These are phyloP conservation scores for Paecilomyces niveus DNA, from an alignment of 2,329 filamentous ascomycete species.

Conservation along the genomic window DNA sequence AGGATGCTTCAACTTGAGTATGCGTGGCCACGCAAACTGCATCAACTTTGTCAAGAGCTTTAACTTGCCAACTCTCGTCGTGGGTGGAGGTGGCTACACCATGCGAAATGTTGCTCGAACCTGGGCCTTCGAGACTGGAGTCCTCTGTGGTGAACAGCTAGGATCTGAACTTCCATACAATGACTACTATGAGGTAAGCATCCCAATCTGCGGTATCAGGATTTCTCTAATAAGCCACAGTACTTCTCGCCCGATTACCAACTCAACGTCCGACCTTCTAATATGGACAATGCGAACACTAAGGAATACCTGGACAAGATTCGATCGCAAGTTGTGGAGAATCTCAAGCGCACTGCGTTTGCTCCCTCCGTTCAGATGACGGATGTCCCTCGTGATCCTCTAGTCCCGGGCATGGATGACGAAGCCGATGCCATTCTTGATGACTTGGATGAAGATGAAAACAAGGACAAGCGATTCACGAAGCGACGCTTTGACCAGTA, in stretches of 20 bases:
- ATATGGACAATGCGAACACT: slow-evolving; percentile 67
- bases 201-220: background rate
- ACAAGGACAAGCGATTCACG: slow-evolving; percentile 75
- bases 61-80: slow-evolving; percentile 56
- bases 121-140: slow-evolving; percentile 64
- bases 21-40: slow-evolving; percentile 64
- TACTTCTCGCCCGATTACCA: slow-evolving; percentile 66
- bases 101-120: slow-evolving; percentile 60
- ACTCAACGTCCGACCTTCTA: slow-evolving; percentile 61
- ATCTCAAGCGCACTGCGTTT: slow-evolving; percentile 56
- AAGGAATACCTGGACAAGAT: slow-evolving; percentile 64
- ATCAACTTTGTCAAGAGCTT: slow-evolving; percentile 64
- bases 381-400: slow-evolving; percentile 52
- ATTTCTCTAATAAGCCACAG: slow-evolving; percentile 29
- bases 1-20: slow-evolving; percentile 64
- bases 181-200: slow-evolving; percentile 73
- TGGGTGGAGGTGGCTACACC: slow-evolving; percentile 63
- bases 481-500: slow-evolving; percentile 76
- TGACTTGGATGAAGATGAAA: slow-evolving; percentile 74
- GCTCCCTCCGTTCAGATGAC: slow-evolving; percentile 59
- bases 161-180: slow-evolving; percentile 82
- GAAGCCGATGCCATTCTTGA: slow-evolving; percentile 60
- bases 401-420: slow-evolving; percentile 52
- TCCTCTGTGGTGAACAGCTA: slow-evolving; percentile 78
- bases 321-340: slow-evolving; percentile 58